Percentiles rank a stretch among this genome's conserved stretches.
These are phyloP conservation scores for Debaryomyces castellii DNA, from an alignment of 805 yeast species.

Conservation along the genomic window DNA sequence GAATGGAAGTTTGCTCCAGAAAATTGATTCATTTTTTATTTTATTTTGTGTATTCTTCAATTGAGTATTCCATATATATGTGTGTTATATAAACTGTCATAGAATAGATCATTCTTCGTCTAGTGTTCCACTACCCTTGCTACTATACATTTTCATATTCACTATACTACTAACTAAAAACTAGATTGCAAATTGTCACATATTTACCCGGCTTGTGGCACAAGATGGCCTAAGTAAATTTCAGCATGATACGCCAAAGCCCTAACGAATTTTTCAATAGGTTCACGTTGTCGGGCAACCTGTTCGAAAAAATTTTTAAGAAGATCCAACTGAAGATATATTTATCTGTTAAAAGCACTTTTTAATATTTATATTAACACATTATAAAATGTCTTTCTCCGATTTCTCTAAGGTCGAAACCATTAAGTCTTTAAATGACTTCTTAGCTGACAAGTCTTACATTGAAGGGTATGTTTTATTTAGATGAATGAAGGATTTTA, in stretches of 20 bases:
- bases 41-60: not conserved
- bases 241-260: not conserved
- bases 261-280: not conserved
- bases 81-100: too few species aligned
- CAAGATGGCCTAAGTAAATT: not conserved
- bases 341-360: not conserved
- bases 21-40: not conserved
- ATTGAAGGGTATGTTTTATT: slow-evolving; percentile 80
- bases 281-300: slow-evolving; percentile 1
- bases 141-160: too few species aligned
- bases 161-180: too few species aligned
- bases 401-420: slow-evolving; percentile 76
- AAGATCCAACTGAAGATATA: not conserved
- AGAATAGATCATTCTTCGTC: too few species aligned
- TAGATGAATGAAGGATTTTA: not conserved
- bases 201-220: not conserved
- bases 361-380: slow-evolving; percentile 1
- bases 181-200: not conserved
- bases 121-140: too few species aligned
- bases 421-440: slow-evolving; percentile 67
- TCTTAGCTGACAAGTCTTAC: slow-evolving; percentile 92
- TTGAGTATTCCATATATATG: too few species aligned
- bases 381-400: slow-evolving; percentile 63
- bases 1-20: slow-evolving; percentile 54
- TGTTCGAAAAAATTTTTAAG: not conserved